Base-by-base conservation (phyloP, 1,139 yeast genomes). In the Zygoascus sp. region DNA sequence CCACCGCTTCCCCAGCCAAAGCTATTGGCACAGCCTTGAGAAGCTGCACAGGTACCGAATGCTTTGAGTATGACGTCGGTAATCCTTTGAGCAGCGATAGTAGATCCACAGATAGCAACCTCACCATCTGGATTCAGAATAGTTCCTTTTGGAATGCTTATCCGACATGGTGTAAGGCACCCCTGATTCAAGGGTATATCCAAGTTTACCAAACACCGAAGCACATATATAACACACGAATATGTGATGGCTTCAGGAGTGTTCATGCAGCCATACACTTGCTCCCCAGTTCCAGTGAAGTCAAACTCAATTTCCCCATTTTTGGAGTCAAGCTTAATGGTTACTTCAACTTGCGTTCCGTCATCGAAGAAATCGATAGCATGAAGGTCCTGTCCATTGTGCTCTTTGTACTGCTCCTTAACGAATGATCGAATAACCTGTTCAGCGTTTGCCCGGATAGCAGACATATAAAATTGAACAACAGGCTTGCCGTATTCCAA, bases 31-130 rank as follows among this genome's bases (percentile, higher is more conserved):
- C 77, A 73, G 6, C 50, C 79, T 52, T 79, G 81, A n/a, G 82
- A 78, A 53, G 74, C 78, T 2, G 77, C 87, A 53, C 79, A 80
- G 3, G 81, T 78, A 53, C 76, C 75, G 55, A 80, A 79, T 0
- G 86, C 81, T 55, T 78, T 79, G 52, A 81, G 66, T 53, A 80
- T 72, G 6, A 77, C 82, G 64, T 80, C 86, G 5, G 81, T 80
- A 21, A 81, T 77, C 58, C 85, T 69, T 59, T 81, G 87, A 1
- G 84, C 75, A 1, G 85, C 80, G 32, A 80, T 83, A 58, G 80
- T 81, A n/a, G 84, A 84, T 32, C 85, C 87, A 19, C 79, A 83
- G 15, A 79, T 83, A 2, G 86, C 87, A 17, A 81, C 84, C 43
- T 79, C 81, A 47, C 64, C 68, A 4, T 78, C 70, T 8, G 86